Percentiles rank a stretch among this genome's conserved stretches.
These are phyloP conservation scores for Cicer bijugum DNA, from an alignment of 306 rosid genomes.

Conservation along the genomic window DNA sequence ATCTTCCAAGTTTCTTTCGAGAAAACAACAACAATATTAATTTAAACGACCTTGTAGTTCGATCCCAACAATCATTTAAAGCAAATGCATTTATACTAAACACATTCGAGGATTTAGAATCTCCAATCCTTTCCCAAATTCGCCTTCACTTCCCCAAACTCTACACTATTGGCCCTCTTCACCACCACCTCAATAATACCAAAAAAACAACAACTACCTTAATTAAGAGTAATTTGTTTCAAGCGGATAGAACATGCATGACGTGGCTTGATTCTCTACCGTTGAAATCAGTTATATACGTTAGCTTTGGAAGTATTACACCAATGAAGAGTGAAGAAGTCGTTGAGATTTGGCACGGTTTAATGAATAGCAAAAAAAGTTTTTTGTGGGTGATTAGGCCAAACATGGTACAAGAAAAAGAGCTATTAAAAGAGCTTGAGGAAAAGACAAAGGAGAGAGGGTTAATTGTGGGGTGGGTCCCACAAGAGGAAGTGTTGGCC, in stretches of 20 bases:
- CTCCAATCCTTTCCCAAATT: conserved; percentile 44
- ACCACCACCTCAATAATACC: conserved; percentile 42
- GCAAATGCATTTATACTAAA: conserved; percentile 56
- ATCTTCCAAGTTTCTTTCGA: conserved; percentile 57
- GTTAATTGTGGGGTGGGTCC: conserved; percentile 58
- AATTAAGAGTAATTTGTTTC: conserved; percentile 1
- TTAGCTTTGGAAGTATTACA: conserved; percentile 58
- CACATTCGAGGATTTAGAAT: conserved; percentile 71
- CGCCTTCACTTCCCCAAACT: conserved; percentile 41
- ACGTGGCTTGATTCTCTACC: conserved; percentile 62
- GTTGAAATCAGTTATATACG: conserved; percentile 50
- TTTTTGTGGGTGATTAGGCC: conserved; percentile 65
- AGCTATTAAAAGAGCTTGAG: conserved; percentile 38
- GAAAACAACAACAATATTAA: accelerated
- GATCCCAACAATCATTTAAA: conserved; percentile 31
- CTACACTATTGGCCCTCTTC: conserved; percentile 62
- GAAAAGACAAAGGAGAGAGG: conserved; percentile 49
- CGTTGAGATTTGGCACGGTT: conserved; percentile 65
- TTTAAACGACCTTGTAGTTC: not conserved
- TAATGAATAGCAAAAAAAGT: conserved; percentile 52
- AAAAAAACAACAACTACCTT: not conserved
- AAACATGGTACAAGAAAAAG: conserved; percentile 19
- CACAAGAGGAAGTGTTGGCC: conserved; percentile 58
- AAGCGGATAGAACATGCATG: conserved; percentile 53
- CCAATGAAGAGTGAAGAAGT: conserved; percentile 5